A percentile compares a stretch with the other conserved stretches of the same genome.
These are phyloP conservation scores for Fusarium paranaense DNA, from an alignment of 2,329 filamentous ascomycete genomes.

Conservation along the genomic window DNA sequence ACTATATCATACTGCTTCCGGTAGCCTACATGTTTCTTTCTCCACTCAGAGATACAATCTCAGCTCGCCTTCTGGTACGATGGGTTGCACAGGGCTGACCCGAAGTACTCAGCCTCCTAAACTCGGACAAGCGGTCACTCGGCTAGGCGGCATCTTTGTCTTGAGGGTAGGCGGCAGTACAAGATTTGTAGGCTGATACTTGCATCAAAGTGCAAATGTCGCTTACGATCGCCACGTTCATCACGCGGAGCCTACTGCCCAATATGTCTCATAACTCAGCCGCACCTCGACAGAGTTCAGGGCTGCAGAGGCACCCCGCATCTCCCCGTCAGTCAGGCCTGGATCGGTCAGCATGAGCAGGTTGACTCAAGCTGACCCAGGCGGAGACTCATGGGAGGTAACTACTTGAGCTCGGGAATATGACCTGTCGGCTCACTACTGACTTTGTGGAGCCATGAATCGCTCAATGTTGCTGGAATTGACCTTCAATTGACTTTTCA, in stretches of 20 bases:
- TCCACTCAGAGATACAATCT: background rate
- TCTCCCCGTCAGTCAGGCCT: background rate
- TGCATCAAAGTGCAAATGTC: background rate
- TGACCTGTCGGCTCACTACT: background rate
- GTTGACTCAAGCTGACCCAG: background rate
- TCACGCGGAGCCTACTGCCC: background rate
- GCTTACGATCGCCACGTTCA: background rate
- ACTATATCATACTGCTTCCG: background rate
- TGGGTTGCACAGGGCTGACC: background rate
- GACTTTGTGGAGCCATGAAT: background rate
- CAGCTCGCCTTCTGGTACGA: background rate
- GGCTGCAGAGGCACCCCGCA: background rate
- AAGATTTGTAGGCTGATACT: background rate
- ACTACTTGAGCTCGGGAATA: background rate
- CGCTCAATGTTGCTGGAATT: background rate
- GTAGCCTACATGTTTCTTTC: background rate
- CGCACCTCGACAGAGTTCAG: background rate
- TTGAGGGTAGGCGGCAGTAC: background rate
- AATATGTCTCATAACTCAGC: background rate
- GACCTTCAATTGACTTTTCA: background rate
- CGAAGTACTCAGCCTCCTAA: background rate
- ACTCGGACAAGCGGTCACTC: background rate
- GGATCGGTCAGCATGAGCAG: background rate
- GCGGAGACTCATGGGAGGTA: background rate
- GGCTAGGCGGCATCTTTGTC: background rate